A percentile compares a stretch with the other conserved stretches of the same genome.
These are phyloP conservation scores for Penicillium carneum DNA, from an alignment of 2,329 filamentous ascomycete genomes.

Conservation along the genomic window DNA sequence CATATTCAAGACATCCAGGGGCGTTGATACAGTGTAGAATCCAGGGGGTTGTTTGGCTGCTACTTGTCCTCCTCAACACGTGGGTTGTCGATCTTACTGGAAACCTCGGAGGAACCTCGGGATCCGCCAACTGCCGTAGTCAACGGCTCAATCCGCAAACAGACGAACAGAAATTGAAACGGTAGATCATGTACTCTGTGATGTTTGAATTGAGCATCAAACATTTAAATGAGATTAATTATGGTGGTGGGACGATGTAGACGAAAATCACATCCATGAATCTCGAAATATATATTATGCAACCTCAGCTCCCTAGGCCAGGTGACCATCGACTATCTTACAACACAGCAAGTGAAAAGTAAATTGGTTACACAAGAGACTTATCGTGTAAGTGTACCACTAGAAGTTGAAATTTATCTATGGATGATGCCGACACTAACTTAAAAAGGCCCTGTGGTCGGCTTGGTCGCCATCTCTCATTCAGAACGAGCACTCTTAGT, in stretches of 20 bases:
- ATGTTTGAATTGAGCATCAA: too few species aligned
- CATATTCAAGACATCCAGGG: constrained; percentile 27
- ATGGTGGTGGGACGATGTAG: too few species aligned
- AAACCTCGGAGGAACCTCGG: not conserved
- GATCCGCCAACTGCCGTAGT: not conserved
- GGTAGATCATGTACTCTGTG: not conserved
- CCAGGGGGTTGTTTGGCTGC: not conserved
- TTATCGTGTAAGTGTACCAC: not conserved
- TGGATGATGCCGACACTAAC: too few species aligned
- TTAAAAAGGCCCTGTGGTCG: not conserved
- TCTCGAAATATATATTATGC: too few species aligned
- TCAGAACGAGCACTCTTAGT: constrained; percentile 54
- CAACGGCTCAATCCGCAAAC: not conserved
- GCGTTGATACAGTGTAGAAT: not conserved
- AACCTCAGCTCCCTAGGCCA: too few species aligned
- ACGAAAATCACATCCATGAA: too few species aligned
- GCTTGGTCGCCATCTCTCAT: constrained; percentile 19
- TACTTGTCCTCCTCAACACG: not conserved
- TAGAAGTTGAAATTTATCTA: not conserved
- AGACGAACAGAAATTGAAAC: not conserved
- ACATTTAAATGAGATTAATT: not conserved
- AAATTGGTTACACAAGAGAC: too few species aligned
- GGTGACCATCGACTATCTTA: too few species aligned
- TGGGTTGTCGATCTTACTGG: constrained; percentile 2
- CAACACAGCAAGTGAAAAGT: too few species aligned